Percentiles rank a stretch among this genome's conserved stretches.
Evolutionary conservation across 805 yeast species (phyloP).

Genomic region (Candida tallmaniae): DNA sequence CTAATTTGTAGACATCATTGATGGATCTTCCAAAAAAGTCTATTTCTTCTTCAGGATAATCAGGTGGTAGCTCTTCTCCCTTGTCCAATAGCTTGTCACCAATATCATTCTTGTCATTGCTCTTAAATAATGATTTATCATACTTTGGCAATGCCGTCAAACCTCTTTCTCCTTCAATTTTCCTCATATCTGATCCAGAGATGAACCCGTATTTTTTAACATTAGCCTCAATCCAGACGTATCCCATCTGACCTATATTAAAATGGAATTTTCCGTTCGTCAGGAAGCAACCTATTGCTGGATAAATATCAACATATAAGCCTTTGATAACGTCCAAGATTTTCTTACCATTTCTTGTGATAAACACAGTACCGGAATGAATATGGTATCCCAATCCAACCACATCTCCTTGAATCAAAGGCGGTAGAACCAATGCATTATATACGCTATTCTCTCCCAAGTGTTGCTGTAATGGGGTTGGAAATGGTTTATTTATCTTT

Average conservation of each 20-base stretch:
- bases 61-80: slow-evolving; percentile 72
- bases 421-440: slow-evolving; percentile 47
- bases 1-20: slow-evolving; percentile 13
- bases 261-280: slow-evolving; percentile 40
- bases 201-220: slow-evolving; percentile 56
- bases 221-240: slow-evolving; percentile 47
- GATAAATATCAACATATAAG: slow-evolving; percentile 46
- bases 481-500: slow-evolving; percentile 61
- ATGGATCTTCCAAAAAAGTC: slow-evolving; percentile 53
- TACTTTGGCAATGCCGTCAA: slow-evolving; percentile 37
- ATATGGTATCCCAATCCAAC: slow-evolving; percentile 53
- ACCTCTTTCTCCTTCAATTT: slow-evolving; percentile 35
- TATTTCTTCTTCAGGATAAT: slow-evolving; percentile 58
- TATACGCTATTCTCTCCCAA: slow-evolving; percentile 34
- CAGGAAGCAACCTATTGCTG: slow-evolving; percentile 50
- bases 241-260: slow-evolving; percentile 41
- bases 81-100: slow-evolving; percentile 58
- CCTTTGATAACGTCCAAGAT: slow-evolving; percentile 47
- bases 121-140: slow-evolving; percentile 29
- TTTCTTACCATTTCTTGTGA: slow-evolving; percentile 54
- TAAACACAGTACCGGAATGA: slow-evolving; percentile 44
- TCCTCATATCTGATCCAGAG: slow-evolving; percentile 39
- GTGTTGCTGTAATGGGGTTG: slow-evolving; percentile 43
- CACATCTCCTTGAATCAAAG: slow-evolving; percentile 48
- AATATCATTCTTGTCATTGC: slow-evolving; percentile 47